Percentiles rank a stretch among this genome's conserved stretches.
Conservation (phyloP, 108 stramenopile genomes). For the Stephanodiscus minutulus region DNA sequence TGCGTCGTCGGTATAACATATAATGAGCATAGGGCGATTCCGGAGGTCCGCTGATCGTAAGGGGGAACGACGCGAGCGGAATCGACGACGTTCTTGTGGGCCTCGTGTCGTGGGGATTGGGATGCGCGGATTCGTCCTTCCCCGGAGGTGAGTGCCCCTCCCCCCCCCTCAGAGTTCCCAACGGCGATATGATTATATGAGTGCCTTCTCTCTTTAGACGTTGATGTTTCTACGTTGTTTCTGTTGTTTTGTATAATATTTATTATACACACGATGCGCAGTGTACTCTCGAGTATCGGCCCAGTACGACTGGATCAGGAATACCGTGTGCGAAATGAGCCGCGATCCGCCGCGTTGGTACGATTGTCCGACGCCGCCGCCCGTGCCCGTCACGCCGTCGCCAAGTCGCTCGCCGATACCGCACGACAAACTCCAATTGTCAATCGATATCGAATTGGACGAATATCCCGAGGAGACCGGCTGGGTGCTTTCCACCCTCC, state of each 20-base stretch:
- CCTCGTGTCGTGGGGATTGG: conserved; percentile 46
- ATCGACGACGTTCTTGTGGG: conserved; percentile 46
- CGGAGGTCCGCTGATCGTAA: conserved; percentile 29
- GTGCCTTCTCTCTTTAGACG: too few relatives aligned
- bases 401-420: conserved; percentile 36
- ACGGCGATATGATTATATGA: too few relatives aligned
- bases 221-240: too few relatives aligned
- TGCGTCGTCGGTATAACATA: too few relatives aligned
- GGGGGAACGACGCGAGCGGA: conserved; percentile 17
- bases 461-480: conserved; percentile 32
- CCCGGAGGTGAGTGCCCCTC: conserved; percentile 6
- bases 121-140: background rate
- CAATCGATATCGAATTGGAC: conserved; percentile 29
- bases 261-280: background rate
- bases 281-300: conserved; percentile 38
- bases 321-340: conserved; percentile 52
- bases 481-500: conserved; percentile 27
- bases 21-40: conserved; percentile 45
- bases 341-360: conserved; percentile 51
- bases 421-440: conserved; percentile 43
- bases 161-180: too few relatives aligned
- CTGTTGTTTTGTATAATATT: background rate
- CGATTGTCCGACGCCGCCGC: conserved; percentile 32
- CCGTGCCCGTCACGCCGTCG: conserved; percentile 10
- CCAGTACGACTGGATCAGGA: conserved; percentile 55